phyloP scores from a whole-genome alignment of 2,329 filamentous ascomycete species.

The Pseudocercospora macadamiae region DNA sequence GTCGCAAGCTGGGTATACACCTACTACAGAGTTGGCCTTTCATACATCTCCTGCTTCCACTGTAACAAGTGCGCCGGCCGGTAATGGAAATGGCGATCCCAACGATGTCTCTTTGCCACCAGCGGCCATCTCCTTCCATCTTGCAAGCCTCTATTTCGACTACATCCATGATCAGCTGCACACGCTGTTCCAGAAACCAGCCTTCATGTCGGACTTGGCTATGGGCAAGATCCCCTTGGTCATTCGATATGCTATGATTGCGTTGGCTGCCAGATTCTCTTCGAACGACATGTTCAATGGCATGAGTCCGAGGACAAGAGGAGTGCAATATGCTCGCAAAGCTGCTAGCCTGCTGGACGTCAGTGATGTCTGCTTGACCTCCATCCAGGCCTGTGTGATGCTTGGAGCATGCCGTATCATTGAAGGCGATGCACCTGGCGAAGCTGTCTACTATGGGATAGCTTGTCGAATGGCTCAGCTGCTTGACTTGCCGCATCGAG shows the following conservation, averaged over 20 bases:
- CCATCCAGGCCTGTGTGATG: slow-evolving; percentile 14
- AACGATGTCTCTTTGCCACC: slow-evolving; percentile 5
- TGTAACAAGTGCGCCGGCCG: background rate
- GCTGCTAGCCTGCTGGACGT: slow-evolving; percentile 7
- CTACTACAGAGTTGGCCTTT: background rate
- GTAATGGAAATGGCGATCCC: background rate
- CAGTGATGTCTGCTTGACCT: slow-evolving; percentile 12
- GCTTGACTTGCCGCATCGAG: slow-evolving; percentile 8
- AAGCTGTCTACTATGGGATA: slow-evolving; percentile 14
- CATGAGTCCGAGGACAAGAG: slow-evolving; percentile 6
- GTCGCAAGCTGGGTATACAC: background rate
- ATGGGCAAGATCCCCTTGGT: slow-evolving; percentile 2
- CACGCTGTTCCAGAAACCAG: slow-evolving; percentile 8
- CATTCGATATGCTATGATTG: slow-evolving; percentile 9
- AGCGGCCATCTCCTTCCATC: slow-evolving; percentile 8
- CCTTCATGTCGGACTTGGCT: slow-evolving; percentile 8
- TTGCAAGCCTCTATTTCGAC: slow-evolving; percentile 11
- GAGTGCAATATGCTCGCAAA: slow-evolving; percentile 4
- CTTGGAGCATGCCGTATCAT: slow-evolving; percentile 10
- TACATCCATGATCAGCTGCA: slow-evolving; percentile 14
- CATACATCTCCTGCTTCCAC: background rate
- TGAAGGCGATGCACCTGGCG: slow-evolving; percentile 9
- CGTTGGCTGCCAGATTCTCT: slow-evolving; percentile 11
- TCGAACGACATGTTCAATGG: slow-evolving; percentile 1
- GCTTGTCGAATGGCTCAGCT: slow-evolving; percentile 14